phyloP scores from a whole-genome alignment of 208 protist species.

The Novymonas esmeraldas region DNA sequence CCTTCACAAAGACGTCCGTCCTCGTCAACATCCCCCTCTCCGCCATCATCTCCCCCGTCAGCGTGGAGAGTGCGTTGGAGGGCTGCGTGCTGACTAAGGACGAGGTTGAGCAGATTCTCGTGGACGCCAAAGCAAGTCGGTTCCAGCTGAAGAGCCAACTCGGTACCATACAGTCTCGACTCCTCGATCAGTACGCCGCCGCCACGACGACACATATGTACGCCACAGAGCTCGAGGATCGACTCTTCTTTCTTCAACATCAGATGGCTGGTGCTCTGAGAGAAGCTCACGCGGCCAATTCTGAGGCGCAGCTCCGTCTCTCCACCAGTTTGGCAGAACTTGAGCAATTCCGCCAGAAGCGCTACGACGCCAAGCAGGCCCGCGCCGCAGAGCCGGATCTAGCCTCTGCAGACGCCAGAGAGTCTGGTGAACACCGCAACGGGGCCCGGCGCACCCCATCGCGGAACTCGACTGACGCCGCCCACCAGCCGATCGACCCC shows the following conservation, averaged over 20 bases:
- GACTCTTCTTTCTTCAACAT: slow-evolving; percentile 22
- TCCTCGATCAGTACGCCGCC: slow-evolving; percentile 17
- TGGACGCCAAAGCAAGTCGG: slow-evolving; percentile 32
- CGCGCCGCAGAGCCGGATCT: slow-evolving; percentile 1
- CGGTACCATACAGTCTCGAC: not conserved
- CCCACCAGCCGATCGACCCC: not conserved
- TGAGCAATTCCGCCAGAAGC: slow-evolving; percentile 25
- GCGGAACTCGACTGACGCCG: slow-evolving; percentile 11
- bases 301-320: not conserved
- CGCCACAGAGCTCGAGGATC: slow-evolving; percentile 20
- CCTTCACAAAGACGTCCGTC: slow-evolving; percentile 63
- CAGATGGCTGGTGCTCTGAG: slow-evolving; percentile 1
- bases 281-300: not conserved
- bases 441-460: no score
- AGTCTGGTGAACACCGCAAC: no score
- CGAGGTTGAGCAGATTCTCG: slow-evolving; percentile 47
- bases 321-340: slow-evolving; percentile 17
- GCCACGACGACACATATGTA: slow-evolving; percentile 1
- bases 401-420: not conserved
- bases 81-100: slow-evolving; percentile 67
- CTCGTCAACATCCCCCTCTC: slow-evolving; percentile 51
- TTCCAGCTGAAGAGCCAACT: slow-evolving; percentile 42
- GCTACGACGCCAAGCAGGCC: slow-evolving; percentile 18
- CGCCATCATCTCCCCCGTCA: slow-evolving; percentile 56
- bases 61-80: slow-evolving; percentile 39